Evolutionary conservation across 164 flowering plant genomes (phyloP), one percentile per base, ranked within the genome.

Genomic region (Vitis rupestris): DNA sequence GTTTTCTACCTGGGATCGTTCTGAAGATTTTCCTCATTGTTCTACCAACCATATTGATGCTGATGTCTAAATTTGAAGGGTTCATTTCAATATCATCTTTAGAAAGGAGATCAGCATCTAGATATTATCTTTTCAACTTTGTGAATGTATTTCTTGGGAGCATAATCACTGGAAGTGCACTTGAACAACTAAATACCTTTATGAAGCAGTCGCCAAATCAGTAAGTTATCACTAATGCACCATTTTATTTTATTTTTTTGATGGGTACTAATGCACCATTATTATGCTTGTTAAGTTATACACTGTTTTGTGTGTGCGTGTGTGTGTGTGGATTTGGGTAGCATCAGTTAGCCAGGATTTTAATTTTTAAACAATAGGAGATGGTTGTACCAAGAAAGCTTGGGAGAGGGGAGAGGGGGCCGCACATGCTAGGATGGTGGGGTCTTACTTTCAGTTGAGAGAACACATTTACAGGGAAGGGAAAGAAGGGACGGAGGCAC

Each of bases 1-100:
- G 98, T 66, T 79, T 91, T 84, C 80, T 93, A 11, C 95, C 97
- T 44, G 98, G 98, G 55, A 80, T 93, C 53, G 94, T 78, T 9
- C 75, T 93, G 81, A 91, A 91, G 87, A 76, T 91, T 61, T 93
- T 93, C 79, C 94, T 93, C 70, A 86, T 91, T n/a, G 65, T 93
- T 76, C 82, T 93, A 14, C 97, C 98, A 2, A 53, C 89, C 27
- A 88, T 93, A 72, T 72, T 93, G 79, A 91, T 93, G 98, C 69
- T 86, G 37, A 90, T 93, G 98, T 84, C 97, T 8, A 93, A 91
- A 74, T 84, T 93, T 72, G 98, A 93, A 82, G 98, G 98, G 66
- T 83, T 85, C 64, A 80, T 65, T 61, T 80, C 92, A 44, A 59
- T 74, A 70, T 93, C 98, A 66, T 56, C 85, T 74, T 75, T 93